Evolutionary conservation across 495 filamentous ascomycete genomes (phyloP).

Genomic region (Penicillium malachiteum): DNA sequence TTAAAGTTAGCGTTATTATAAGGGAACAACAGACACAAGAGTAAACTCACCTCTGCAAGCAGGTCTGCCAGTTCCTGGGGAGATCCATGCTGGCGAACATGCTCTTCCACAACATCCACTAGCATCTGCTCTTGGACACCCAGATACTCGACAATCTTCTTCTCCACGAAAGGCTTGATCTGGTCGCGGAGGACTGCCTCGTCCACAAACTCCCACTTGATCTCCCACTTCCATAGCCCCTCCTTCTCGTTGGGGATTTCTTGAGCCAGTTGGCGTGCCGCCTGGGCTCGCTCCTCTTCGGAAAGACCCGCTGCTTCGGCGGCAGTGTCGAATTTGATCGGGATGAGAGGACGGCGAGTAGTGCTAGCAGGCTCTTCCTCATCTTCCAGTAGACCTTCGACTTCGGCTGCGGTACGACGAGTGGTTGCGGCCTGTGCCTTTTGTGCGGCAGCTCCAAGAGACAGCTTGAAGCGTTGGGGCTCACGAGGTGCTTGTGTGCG

Average conservation of each 20-base stretch:
- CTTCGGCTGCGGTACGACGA: conserved; percentile 83
- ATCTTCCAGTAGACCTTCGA: conserved; percentile 91
- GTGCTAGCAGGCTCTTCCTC: conserved; percentile 77
- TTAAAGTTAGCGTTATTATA: conserved; percentile 31
- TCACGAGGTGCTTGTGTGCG: conserved; percentile 59
- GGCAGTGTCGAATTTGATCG: conserved; percentile 85
- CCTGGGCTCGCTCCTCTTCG: conserved; percentile 80
- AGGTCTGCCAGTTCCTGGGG: conserved; percentile 82
- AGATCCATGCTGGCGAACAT: conserved; percentile 72
- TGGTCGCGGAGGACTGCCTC: conserved; percentile 80
- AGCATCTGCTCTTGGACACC: conserved; percentile 96
- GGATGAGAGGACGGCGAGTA: conserved; percentile 77
- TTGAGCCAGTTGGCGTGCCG: conserved; percentile 73
- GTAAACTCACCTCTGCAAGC: conserved; percentile 70
- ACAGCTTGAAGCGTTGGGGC: conserved; percentile 88
- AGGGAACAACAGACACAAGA: neutral
- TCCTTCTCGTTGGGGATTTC: conserved; percentile 88
- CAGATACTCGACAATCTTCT: conserved; percentile 95
- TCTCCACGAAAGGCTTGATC: conserved; percentile 92
- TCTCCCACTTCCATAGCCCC: conserved; percentile 85
- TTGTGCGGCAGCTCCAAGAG: conserved; percentile 83
- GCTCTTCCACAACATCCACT: conserved; percentile 87
- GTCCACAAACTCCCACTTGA: conserved; percentile 95
- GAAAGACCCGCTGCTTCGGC: conserved; percentile 67
- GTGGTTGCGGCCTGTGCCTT: conserved; percentile 71